Evolutionary conservation across 1,284 basidiomycete species (phyloP).

Genomic region (Stereum hirsutum): DNA sequence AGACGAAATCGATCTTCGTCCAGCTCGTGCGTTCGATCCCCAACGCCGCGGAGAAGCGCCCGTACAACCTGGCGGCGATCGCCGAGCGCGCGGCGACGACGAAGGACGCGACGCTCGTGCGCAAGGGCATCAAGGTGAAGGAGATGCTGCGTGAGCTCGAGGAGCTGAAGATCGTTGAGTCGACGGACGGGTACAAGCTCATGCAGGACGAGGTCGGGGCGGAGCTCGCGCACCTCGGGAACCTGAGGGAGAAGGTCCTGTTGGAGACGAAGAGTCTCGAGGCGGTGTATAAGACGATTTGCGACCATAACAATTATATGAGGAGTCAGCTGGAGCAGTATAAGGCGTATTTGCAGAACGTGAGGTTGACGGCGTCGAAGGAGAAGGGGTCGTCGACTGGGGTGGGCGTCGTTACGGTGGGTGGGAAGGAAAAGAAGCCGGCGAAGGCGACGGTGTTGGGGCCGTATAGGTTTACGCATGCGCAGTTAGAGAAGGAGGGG

Average conservation of each 20-base stretch:
- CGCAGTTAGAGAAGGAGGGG: constrained; percentile 98
- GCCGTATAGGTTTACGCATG: constrained; percentile 95
- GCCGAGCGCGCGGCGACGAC: constrained; percentile 95
- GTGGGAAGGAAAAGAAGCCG: constrained; percentile 95
- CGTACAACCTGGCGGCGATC: constrained; percentile 83
- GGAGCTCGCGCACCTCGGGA: constrained; percentile 93
- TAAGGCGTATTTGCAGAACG: constrained; percentile 98
- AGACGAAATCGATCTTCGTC: constrained; percentile 98
- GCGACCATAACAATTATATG: constrained; percentile 98
- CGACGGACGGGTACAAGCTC: constrained; percentile 77
- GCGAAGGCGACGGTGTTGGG: constrained; percentile 82
- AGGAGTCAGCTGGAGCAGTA: constrained; percentile 96
- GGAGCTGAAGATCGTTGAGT: constrained; percentile 82
- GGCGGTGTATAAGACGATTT: constrained; percentile 97
- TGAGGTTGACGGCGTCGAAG: constrained; percentile 82
- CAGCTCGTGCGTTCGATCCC: constrained; percentile 95
- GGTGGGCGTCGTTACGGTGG: constrained; percentile 92
- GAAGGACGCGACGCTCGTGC: constrained; percentile 91
- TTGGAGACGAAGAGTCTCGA: constrained; percentile 90
- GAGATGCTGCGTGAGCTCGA: constrained; percentile 97
- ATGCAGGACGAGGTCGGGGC: constrained; percentile 97
- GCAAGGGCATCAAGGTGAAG: constrained; percentile 98
- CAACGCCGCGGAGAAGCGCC: constrained; percentile 72
- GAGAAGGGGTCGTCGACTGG: constrained; percentile 78
- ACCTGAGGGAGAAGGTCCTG: constrained; percentile 92